Conservation (phyloP, 768 basidiomycete genomes). For the Rhizopogon sp. region DNA sequence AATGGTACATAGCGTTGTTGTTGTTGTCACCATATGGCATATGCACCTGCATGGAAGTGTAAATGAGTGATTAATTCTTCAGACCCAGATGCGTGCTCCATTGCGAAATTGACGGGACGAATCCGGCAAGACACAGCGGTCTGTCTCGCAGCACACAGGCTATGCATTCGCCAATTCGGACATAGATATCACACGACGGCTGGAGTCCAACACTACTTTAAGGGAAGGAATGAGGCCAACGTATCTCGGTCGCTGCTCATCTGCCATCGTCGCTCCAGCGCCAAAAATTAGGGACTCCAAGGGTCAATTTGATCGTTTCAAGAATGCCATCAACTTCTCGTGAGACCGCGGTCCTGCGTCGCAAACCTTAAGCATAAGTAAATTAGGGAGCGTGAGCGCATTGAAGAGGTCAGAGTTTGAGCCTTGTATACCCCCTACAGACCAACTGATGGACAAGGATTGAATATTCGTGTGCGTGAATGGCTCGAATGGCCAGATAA, state of each 20-base stretch:
- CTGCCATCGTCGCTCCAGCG: slow-evolving; percentile 9
- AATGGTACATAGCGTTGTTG: too few species aligned
- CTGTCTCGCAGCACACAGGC: too few species aligned
- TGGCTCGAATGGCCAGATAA: background rate
- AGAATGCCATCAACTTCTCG: slow-evolving; percentile 10
- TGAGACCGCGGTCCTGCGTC: slow-evolving; percentile 3
- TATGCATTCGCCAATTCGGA: too few species aligned
- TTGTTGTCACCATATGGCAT: too few species aligned
- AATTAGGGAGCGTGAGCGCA: background rate
- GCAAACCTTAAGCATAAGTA: background rate
- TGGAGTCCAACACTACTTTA: background rate
- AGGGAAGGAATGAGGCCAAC: slow-evolving; percentile 11
- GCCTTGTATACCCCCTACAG: background rate
- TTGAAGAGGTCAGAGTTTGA: background rate
- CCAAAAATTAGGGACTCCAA: slow-evolving; percentile 15
- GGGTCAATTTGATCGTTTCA: slow-evolving; percentile 13
- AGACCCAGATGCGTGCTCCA: too few species aligned
- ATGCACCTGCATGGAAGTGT: too few species aligned
- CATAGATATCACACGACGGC: too few species aligned
- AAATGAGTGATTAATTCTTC: too few species aligned
- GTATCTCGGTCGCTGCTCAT: slow-evolving; percentile 10
- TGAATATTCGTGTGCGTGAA: slow-evolving; percentile 9
- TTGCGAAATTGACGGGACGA: too few species aligned
- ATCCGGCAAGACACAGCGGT: too few species aligned
- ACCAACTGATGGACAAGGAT: slow-evolving; percentile 7